Evolutionary conservation across 1,284 basidiomycete genomes (phyloP), one percentile per base, ranked within the genome.

Genomic region (Cryptococcus hybrid): DNA sequence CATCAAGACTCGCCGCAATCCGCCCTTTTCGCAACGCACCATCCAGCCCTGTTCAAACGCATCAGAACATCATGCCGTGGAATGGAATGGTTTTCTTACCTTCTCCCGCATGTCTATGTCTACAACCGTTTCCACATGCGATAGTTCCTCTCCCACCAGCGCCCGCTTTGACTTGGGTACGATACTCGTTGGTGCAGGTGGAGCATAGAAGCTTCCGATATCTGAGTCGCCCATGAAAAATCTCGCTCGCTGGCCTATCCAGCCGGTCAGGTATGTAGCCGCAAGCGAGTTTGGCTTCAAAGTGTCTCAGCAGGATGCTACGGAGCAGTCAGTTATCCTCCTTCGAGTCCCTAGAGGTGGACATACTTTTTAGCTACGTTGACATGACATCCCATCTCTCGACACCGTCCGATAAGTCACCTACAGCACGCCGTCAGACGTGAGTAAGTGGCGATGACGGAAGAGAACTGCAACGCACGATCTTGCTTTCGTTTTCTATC

Each of bases 141-240:
- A 78, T 70, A 56, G 77, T 78, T 68, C 56, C 51, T 66, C 63
- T 7, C 58, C 63, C 3, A 61, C 56, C 7, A 51, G 45, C 30
- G 61, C 63, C 38, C 71, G 49, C 82, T 84, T 56, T 80, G 81
- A 69, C 82, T 83, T 12, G 84, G 88, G 66, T 4, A 67, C 42
- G 4, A 71, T 43, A 0, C 65, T 65, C 2, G 61, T 52, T 2
- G 67, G 52, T 0, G 70, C 37, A 0, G 78, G 74, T 3, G 90
- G 90, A 3, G 92, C 90, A 78, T 97, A 97, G 36, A 94, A 88
- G 65, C 88, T 92, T 24, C 94, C 94, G 61, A 96, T 92, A 59
- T 88, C 90, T 30, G 78, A 86, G 45, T 76, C 86, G 62, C 86
- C 83, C 61, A 83, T 79, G 58, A 85, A 84, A 54, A 85, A 85